These are phyloP conservation scores for Cicer judaicum DNA, from an alignment of 306 rosid species.

Conservation along the genomic window DNA sequence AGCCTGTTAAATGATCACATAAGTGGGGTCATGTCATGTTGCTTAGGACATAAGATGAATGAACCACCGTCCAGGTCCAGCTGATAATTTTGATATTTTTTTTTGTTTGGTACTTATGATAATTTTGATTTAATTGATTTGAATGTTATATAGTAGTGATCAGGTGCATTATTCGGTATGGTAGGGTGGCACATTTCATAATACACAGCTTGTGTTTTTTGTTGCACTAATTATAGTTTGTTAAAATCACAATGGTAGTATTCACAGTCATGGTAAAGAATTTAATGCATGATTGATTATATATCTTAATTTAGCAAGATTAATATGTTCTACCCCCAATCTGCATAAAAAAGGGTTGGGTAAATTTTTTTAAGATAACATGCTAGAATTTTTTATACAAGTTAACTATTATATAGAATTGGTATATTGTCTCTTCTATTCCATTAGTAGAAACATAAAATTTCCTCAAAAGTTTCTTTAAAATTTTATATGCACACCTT, in stretches of 20 bases:
- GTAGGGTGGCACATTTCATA: constrained; percentile 27
- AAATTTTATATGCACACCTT: no score
- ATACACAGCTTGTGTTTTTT: constrained; percentile 44
- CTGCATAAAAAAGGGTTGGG: constrained; percentile 36
- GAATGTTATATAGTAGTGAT: constrained; percentile 35
- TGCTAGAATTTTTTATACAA: no score
- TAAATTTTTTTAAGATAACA: no score
- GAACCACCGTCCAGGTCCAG: constrained; percentile 55
- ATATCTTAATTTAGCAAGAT: no score
- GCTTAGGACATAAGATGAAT: constrained; percentile 58
- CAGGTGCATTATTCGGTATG: constrained; percentile 49
- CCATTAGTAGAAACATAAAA: no score
- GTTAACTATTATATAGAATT: no score
- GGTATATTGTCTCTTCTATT: no score
- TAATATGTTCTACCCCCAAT: background rate
- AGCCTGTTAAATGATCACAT: constrained; percentile 47
- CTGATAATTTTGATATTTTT: constrained; percentile 41
- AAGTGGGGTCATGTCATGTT: constrained; percentile 48
- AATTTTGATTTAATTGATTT: constrained; percentile 35
- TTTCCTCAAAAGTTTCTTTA: no score
- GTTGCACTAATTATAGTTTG: constrained; percentile 24
- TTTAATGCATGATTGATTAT: constrained; percentile 6
- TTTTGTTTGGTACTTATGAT: background rate
- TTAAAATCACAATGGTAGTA: background rate
- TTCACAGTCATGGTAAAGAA: constrained; percentile 22